These are phyloP conservation scores for Arabidopsis thaliana DNA, from an alignment of 345 rosid genomes.

Conservation along the genomic window TAIR10.1 NC_003070.9:9498501-9499000, in stretches of 20 bases:
- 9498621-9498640: conserved; percentile 93
- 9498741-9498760: conserved; percentile 83
- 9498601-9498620: not conserved
- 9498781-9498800: conserved; percentile 60
- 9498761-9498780: conserved; percentile 83
- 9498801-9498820: not conserved
- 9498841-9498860: not conserved
- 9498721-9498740: conserved; percentile 87
- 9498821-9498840: not conserved
- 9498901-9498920: not conserved
- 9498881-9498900: not conserved
- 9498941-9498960: not conserved
- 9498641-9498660: conserved; percentile 92
- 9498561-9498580: not conserved
- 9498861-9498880: not conserved
- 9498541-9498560: not conserved
- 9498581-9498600: not conserved
- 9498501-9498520: not conserved
- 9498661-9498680: conserved; percentile 93
- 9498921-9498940: not conserved
- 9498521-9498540: conserved; percentile 1
- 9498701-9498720: conserved; percentile 77
- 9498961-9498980: not conserved
- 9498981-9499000: not conserved
- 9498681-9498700: conserved; percentile 85